Base-by-base conservation (phyloP, 2,329 filamentous ascomycete genomes). In the Colletotrichum eremochloae region DNA sequence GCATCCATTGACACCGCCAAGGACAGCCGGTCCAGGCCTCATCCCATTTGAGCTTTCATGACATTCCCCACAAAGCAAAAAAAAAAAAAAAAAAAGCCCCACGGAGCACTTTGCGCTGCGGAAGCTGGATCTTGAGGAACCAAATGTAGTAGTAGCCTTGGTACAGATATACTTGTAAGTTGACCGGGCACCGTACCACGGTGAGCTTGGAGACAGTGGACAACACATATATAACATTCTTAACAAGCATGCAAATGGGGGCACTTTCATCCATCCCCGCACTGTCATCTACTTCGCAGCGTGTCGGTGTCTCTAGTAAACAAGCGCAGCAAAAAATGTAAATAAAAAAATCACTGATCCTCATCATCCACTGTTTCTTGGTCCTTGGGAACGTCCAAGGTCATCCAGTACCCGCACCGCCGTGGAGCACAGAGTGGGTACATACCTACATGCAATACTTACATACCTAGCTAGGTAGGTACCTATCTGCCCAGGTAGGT, bases 11-110 rank as follows among this genome's bases (percentile, higher is more conserved):
- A n/a, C n/a, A n/a, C n/a, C n/a, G n/a, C n/a, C 55, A 33, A 61
- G 61, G 67, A 18, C 52, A 56, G 31, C 29, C 55, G 62, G 62
- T 18, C 62, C 55, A 66, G 62, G 62, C 44, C 46, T 42, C 38
- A 46, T 56, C 55, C 55, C 69, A 68, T 63, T 68, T 55, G 64
- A 63, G 53, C 58, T 58, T 53, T 63, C 40, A 42, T 60, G 65
- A 33, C 44, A 24, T n/a, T 58, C 65, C 65, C 69, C 69, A 68
- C 65, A 55, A 31, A 72, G 69, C 58, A 53, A 67, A 63, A 58
- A 67, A 56, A n/a, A 2, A 29, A 42, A 44, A 53, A 67, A 63
- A 58, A 71, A 56, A n/a, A 2, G 20, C 15, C 40, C 15, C 11
- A 42, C 40, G 14, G 46, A 18, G 29, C 14, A 44, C 15, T 42